phyloP scores from a whole-genome alignment of 441 rosid species.

The Syzygium syzygioides region DNA sequence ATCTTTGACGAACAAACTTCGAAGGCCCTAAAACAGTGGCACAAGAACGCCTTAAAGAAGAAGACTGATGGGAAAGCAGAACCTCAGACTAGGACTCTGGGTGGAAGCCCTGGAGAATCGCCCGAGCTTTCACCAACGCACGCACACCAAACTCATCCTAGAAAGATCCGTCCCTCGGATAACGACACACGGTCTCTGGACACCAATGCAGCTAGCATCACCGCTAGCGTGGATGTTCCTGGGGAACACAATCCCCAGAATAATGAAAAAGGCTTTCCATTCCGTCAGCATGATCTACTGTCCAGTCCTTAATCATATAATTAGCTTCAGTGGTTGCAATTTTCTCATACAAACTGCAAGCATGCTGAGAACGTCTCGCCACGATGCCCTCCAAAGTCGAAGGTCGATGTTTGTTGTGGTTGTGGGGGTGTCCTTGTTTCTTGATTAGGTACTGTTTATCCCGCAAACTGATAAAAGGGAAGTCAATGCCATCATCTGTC shows the following conservation, averaged over 20 bases:
- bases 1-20: slow-evolving; percentile 92
- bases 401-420: background rate
- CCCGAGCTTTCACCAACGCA: slow-evolving; percentile 11
- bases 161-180: background rate
- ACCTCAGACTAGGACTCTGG: slow-evolving; percentile 9
- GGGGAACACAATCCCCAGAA: slow-evolving; percentile 12
- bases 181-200: slow-evolving; percentile 7
- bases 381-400: background rate
- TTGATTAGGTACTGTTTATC: background rate
- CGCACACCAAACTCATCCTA: background rate
- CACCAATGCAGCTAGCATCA: slow-evolving; percentile 35
- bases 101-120: slow-evolving; percentile 17
- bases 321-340: background rate
- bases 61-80: slow-evolving; percentile 29
- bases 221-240: slow-evolving; percentile 37
- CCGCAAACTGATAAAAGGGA: background rate
- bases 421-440: background rate
- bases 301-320: background rate
- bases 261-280: background rate
- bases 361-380: background rate
- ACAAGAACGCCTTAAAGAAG: slow-evolving; percentile 56
- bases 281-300: background rate
- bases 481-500: background rate
- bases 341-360: background rate
- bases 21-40: slow-evolving; percentile 83